Evolutionary conservation across 129 eudicot genomes (phyloP).

Genomic region (Solidago caesia): DNA sequence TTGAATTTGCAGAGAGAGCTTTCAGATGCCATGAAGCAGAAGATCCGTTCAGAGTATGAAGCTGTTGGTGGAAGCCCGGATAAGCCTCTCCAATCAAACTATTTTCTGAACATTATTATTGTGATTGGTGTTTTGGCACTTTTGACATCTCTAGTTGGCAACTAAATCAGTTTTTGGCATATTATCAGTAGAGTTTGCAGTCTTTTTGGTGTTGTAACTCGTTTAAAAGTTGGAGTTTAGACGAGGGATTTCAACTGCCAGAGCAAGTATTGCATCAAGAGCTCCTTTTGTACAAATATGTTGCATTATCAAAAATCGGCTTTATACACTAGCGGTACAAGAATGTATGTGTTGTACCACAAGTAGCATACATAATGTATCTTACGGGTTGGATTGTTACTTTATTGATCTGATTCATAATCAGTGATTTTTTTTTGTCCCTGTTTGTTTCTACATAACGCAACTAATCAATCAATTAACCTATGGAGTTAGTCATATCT

Average conservation of each 20-base stretch:
- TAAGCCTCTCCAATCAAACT: constrained; percentile 90
- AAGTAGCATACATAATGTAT: too few relatives aligned
- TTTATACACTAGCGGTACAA: neutral
- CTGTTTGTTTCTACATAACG: too few relatives aligned
- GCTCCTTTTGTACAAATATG: constrained; percentile 1
- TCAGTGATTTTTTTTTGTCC: too few relatives aligned
- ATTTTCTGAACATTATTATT: constrained; percentile 88
- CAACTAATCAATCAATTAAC: too few relatives aligned
- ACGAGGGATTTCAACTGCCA: neutral
- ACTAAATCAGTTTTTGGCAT: constrained; percentile 35
- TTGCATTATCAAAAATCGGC: neutral
- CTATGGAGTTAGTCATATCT: too few relatives aligned
- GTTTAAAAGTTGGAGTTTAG: neutral
- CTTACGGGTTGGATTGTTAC: too few relatives aligned
- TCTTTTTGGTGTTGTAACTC: constrained; percentile 8
- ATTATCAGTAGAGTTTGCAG: neutral
- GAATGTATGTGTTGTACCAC: neutral
- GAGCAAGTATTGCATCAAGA: neutral
- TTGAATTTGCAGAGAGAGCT: constrained; percentile 94
- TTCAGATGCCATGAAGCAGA: constrained; percentile 85
- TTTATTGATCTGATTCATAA: too few relatives aligned
- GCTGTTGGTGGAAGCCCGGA: constrained; percentile 90
- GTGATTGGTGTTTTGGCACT: constrained; percentile 84
- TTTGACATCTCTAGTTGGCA: constrained; percentile 68
- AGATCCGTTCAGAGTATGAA: constrained; percentile 89